phyloP scores from a whole-genome alignment of 345 rosid species.

The Cardiospermum halicacabum region DNA sequence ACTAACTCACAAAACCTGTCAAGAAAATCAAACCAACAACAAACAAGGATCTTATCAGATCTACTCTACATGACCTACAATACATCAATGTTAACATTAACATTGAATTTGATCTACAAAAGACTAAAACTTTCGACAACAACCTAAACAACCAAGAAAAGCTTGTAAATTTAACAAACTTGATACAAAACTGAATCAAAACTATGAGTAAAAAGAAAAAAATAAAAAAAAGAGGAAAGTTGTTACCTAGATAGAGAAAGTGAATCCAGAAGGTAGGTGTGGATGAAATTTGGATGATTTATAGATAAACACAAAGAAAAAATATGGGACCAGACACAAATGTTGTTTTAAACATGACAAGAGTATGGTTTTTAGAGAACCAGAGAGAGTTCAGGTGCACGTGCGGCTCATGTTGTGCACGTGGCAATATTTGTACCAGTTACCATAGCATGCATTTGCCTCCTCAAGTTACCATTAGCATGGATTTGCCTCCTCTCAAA shows the following conservation, averaged over 20 bases:
- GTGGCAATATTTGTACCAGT: no score
- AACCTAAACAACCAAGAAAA: not conserved
- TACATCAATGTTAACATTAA: no score
- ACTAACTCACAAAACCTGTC: not conserved
- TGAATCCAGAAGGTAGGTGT: not conserved
- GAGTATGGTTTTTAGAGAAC: not conserved
- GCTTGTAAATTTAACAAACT: not conserved
- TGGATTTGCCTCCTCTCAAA: no score
- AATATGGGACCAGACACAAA: not conserved
- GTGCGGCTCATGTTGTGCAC: not conserved
- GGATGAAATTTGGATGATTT: not conserved
- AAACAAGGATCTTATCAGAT: not conserved
- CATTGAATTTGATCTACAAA: not conserved
- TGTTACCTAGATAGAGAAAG: not conserved
- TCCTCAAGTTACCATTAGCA: no score
- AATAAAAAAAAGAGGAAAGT: not conserved
- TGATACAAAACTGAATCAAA: not conserved
- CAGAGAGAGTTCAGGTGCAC: conserved; percentile 3
- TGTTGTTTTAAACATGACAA: conserved; percentile 1
- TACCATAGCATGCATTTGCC: no score
- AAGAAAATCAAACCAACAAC: not conserved
- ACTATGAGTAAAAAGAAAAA: not conserved
- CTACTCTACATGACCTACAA: not conserved
- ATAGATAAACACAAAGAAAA: not conserved
- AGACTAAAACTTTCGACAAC: not conserved